Evolutionary conservation across 768 basidiomycete species (phyloP), one percentile per base, ranked within the genome.

Genomic region (Candolleomyces aberdarensis): DNA sequence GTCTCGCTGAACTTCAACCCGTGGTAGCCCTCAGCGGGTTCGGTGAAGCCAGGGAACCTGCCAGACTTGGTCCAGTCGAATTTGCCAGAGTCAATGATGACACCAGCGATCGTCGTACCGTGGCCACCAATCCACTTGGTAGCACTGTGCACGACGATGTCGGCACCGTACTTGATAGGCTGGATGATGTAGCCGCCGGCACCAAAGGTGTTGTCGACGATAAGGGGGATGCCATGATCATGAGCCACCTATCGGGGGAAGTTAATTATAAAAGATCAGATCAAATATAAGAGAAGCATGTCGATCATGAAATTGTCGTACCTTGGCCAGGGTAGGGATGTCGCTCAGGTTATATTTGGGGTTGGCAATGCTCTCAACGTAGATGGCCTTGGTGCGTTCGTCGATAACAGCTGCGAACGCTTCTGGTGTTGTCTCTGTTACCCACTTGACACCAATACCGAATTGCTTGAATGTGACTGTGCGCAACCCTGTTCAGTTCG

Each of bases 61-160:
- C 86, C 86, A 9, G 85, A 87, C 50, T 71, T 76, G 3, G 78
- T 73, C 87, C 88, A 91, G 76, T 91, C 86, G 67, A 92, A 92
- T 58, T 87, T 89, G 51, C 87, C 90, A 9, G 83, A 80, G 70
- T 92, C 90, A 51, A 93, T 72, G 60, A 94, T 75, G 31, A 91
- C 83, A 46, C 91, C 92, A 4, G 80, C 90, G 51, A 94, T 89
- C 22, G 88, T 89, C 0, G 86, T 92, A 32, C 92, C 91, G 62
- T 91, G 89, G 0, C 88, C 87, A 13, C 88, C 86, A 39, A 92
- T 91, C 92, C 91, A 94, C 67, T 94, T 92, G 0, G 91, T 92
- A 0, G 88, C 88, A 54, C 86, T 88, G 70, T 92, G 86, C 17
- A 91, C 86, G 50, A 66, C 58, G 3, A 59, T 31, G 32, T 94